Conservation (phyloP, 2,329 filamentous ascomycete genomes). For the Emmonsia crescens region DNA sequence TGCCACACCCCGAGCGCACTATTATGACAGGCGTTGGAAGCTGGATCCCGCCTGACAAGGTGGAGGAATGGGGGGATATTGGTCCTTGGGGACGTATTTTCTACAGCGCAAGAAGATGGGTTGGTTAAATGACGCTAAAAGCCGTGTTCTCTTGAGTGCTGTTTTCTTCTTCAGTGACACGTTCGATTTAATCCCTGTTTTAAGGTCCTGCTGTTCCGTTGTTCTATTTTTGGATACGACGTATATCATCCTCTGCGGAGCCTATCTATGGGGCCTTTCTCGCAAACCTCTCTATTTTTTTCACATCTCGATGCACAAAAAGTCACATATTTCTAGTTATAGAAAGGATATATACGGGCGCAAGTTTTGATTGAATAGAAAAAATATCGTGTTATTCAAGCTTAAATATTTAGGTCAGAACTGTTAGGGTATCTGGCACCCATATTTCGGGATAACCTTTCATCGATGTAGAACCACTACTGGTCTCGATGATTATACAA, state of each 20-base stretch:
- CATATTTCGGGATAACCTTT: background rate
- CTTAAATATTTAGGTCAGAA: background rate
- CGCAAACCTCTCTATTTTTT: background rate
- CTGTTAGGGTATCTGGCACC: background rate
- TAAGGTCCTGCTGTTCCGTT: background rate
- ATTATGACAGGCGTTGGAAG: constrained; percentile 68
- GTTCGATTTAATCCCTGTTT: background rate
- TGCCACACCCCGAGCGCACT: constrained; percentile 91
- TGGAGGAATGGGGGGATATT: constrained; percentile 62
- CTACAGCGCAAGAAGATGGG: constrained; percentile 78
- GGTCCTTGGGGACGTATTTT: constrained; percentile 82
- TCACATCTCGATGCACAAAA: background rate
- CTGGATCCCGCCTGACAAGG: constrained; percentile 55
- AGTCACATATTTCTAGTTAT: background rate
- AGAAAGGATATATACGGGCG: background rate
- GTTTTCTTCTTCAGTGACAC: background rate
- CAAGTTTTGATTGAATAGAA: background rate
- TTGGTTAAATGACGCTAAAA: constrained; percentile 43
- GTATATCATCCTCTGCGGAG: too few relatives aligned
- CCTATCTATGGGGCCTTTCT: background rate
- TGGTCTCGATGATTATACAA: background rate
- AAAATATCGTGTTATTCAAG: background rate
- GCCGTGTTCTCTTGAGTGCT: background rate
- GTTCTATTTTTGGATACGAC: background rate
- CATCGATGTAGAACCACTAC: too few relatives aligned